Conservation (phyloP, 2,329 filamentous ascomycete genomes). For the Colletotrichum aenigma region DNA sequence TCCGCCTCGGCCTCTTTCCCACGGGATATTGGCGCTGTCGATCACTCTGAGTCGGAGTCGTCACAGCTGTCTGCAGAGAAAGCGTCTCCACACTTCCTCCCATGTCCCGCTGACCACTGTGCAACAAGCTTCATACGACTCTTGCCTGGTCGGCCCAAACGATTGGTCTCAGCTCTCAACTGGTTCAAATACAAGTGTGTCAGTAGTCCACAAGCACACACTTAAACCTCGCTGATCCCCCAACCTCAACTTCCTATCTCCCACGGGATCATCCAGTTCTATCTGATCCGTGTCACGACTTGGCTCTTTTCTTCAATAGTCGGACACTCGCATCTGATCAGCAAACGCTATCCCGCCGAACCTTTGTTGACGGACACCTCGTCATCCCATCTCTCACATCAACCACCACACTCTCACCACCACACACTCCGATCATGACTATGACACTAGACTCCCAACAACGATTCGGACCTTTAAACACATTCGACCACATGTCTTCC, state of each 20-base stretch:
- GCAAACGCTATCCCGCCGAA: slow-evolving; percentile 36
- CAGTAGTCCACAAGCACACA: slow-evolving; percentile 23
- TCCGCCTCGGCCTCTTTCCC: slow-evolving; percentile 49
- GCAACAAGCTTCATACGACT: slow-evolving; percentile 47
- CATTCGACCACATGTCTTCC: slow-evolving; percentile 78
- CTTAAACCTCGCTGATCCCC: slow-evolving; percentile 61
- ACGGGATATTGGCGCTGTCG: slow-evolving; percentile 57
- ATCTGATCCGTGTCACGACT: slow-evolving; percentile 41
- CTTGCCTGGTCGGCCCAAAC: slow-evolving; percentile 39
- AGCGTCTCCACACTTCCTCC: slow-evolving; percentile 36
- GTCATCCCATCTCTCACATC: slow-evolving; percentile 13
- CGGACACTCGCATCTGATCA: slow-evolving; percentile 59
- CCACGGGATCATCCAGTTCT: slow-evolving; percentile 37
- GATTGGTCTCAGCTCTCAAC: slow-evolving; percentile 41
- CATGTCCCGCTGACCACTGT: slow-evolving; percentile 45
- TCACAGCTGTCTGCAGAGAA: slow-evolving; percentile 46
- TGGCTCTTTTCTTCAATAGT: slow-evolving; percentile 42
- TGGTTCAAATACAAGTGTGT: slow-evolving; percentile 23
- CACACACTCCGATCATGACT: slow-evolving; percentile 70
- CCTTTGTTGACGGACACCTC: slow-evolving; percentile 23
- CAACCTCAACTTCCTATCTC: slow-evolving; percentile 28
- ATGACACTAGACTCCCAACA: slow-evolving; percentile 93
- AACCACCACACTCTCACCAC: not conserved
- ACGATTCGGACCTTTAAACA: slow-evolving; percentile 72
- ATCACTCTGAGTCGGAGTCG: slow-evolving; percentile 57